Evolutionary conservation across 257 asterid genomes (phyloP).

Genomic region (Solanum sitiens): DNA sequence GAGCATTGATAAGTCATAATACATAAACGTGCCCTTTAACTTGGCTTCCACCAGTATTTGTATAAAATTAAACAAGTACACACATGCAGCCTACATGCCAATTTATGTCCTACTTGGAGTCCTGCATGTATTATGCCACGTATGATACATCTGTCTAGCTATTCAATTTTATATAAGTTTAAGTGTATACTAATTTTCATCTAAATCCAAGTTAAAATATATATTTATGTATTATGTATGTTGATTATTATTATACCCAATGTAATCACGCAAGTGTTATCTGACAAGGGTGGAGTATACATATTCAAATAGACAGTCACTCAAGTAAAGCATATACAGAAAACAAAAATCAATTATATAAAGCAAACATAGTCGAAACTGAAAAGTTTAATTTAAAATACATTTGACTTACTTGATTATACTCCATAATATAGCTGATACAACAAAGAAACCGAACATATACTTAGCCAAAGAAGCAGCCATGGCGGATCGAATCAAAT

Average conservation of each 20-base stretch:
- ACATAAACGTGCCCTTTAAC: no score
- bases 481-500: constrained; percentile 20
- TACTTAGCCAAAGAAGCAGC: constrained; percentile 78
- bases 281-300: no score
- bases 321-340: background rate
- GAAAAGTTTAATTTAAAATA: background rate
- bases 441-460: constrained; percentile 66
- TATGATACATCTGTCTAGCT: no score
- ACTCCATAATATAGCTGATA: constrained; percentile 71
- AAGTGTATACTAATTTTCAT: background rate
- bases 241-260: no score
- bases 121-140: background rate
- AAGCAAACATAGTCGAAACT: background rate
- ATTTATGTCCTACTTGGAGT: background rate
- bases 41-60: no score
- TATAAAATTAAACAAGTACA: no score
- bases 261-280: no score
- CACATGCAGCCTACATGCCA: no score
- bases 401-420: constrained; percentile 59
- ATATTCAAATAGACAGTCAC: background rate
- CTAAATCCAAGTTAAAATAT: background rate
- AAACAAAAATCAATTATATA: no score
- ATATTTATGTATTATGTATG: no score
- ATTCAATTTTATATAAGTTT: no score
- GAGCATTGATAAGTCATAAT: background rate